Evolutionary conservation across 768 basidiomycete genomes (phyloP), one percentile per base, ranked within the genome.

Genomic region (Kwoniella shandongensis): DNA sequence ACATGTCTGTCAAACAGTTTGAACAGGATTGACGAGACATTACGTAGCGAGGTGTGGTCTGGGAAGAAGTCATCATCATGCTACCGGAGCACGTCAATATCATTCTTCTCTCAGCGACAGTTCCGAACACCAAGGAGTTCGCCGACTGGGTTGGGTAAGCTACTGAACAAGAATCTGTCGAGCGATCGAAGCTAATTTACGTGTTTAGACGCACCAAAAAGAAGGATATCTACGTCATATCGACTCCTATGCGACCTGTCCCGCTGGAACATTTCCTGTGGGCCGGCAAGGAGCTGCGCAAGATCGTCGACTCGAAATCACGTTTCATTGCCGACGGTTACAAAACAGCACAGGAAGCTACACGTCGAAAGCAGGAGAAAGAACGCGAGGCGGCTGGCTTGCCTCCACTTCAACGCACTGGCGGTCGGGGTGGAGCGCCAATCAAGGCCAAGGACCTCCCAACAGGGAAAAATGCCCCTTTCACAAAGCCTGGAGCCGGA

Each of bases 1-100:
- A 4, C 32, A 6, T 25, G 2, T 12, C 35, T 36, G 13, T 56
- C n/a, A 27, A 13, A 6, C 32, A 32, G 7, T 32, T 6, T 32
- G 32, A 32, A 32, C 7, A 32, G 32, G 13, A 23, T 15, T 22
- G 20, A 3, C 27, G 1, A 4, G 11, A 12, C 23, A 27, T 44
- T 48, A 41, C 15, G 39, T 72, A 97, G 94, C 83, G 96, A 72
- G 96, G 96, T 38, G 96, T 99, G 17, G 96, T 99, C 12, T 99
- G 96, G 96, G 94, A 99, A 78, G 94, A 99, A 78, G 94, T 99
- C 25, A 99, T 99, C 65, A 99, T 99, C 75, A 97, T 99, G 92
- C 81, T 99, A 12, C 96, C 96, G 0, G 96, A 98, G 64, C 94
- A 99, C 77, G 88, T 98, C 74, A 94, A 88, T 76, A 98, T 99